Conservation (phyloP, 805 yeast genomes). For the Yarrowia sp. region DNA sequence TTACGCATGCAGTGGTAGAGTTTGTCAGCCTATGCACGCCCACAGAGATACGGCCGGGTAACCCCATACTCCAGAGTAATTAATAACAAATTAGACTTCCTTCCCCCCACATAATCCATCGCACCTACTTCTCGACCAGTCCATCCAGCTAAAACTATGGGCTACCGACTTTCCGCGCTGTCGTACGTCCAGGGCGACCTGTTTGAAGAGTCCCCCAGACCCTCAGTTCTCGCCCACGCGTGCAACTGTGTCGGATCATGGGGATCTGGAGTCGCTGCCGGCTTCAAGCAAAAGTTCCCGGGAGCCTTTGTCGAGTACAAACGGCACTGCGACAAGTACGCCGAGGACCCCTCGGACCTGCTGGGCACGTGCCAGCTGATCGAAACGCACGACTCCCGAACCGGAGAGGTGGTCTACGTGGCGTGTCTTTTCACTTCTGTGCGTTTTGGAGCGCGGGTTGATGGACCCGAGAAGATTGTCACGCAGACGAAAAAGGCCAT, state of each 20-base stretch:
- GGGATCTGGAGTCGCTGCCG: conserved; percentile 80
- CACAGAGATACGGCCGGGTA: background rate
- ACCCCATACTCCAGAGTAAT: too few relatives aligned
- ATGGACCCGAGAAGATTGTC: conserved; percentile 46
- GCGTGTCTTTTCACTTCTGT: conserved; percentile 74
- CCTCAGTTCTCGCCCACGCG: conserved; percentile 64
- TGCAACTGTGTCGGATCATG: conserved; percentile 75
- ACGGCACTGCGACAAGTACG: conserved; percentile 42
- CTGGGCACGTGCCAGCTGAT: conserved; percentile 56
- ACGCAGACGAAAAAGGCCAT: conserved; percentile 51
- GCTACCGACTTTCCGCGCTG: background rate
- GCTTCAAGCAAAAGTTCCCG: conserved; percentile 55
- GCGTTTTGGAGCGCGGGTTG: conserved; percentile 47
- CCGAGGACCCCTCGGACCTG: conserved; percentile 37
- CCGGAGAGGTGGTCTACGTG: conserved; percentile 37
- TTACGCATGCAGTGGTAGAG: background rate
- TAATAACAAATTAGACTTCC: too few relatives aligned
- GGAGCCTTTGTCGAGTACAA: conserved; percentile 51
- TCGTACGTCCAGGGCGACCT: conserved; percentile 56
- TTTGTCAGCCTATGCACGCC: background rate
- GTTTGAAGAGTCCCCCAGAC: conserved; percentile 41
- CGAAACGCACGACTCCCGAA: conserved; percentile 38
- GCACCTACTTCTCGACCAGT: too few relatives aligned
- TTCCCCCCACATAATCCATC: too few relatives aligned
- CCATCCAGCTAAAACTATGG: conserved; percentile 11